Conservation (phyloP, 352 stramenopile species). For the Pythium scleroteichum region DNA sequence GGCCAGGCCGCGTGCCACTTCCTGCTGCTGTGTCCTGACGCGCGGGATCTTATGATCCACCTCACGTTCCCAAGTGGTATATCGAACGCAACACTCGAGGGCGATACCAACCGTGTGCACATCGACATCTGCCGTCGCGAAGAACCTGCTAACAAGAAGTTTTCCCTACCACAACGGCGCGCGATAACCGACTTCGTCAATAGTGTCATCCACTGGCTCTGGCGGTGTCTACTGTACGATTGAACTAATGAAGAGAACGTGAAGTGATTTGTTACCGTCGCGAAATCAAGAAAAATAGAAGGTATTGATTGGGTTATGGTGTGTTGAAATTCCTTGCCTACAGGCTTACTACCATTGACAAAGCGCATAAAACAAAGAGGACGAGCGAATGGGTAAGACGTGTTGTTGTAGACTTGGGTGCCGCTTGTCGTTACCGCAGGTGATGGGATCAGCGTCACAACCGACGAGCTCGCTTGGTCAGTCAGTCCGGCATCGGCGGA, state of each 20-base stretch:
- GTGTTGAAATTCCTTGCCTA: too few species aligned
- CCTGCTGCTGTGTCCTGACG: constrained; percentile 77
- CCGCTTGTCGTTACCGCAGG: too few species aligned
- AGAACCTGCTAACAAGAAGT: constrained; percentile 73
- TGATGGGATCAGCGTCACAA: too few species aligned
- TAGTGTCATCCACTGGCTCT: constrained; percentile 88
- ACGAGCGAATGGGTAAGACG: too few species aligned
- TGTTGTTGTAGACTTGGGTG: too few species aligned
- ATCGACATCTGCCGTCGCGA: constrained; percentile 88
- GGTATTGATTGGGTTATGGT: too few species aligned
- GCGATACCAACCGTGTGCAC: constrained; percentile 31
- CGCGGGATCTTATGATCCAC: constrained; percentile 88
- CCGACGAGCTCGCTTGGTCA: too few species aligned
- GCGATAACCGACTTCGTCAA: constrained; percentile 88
- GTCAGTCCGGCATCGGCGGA: neutral
- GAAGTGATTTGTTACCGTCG: too few species aligned
- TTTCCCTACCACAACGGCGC: constrained; percentile 79
- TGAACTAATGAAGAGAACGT: constrained; percentile 35
- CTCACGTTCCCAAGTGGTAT: constrained; percentile 60
- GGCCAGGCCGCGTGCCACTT: constrained; percentile 74
- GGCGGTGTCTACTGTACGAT: constrained; percentile 84
- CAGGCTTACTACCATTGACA: too few species aligned
- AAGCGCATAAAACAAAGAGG: too few species aligned
- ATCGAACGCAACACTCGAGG: constrained; percentile 11
- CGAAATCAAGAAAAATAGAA: constrained; percentile 1